Base-by-base conservation (phyloP, 768 basidiomycete genomes). In the Phallus indusiatus region DNA sequence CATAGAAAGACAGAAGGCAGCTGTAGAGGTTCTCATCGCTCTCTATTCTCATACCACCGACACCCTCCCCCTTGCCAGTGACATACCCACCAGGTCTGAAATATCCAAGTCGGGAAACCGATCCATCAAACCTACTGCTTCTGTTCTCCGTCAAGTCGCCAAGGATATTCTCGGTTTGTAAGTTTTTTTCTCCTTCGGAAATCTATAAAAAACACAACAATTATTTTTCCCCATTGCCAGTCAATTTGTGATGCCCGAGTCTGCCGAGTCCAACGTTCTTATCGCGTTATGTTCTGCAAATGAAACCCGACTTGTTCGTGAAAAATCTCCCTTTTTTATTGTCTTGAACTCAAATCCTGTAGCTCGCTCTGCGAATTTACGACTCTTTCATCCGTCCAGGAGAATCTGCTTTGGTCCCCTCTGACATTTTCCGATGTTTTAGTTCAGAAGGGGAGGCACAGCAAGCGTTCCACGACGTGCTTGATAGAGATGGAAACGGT, bases 241-340 rank as follows among this genome's bases (percentile, higher is more conserved):
- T 60, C 85, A 84, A 42, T 80, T 94, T n/a, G 71, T 94, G 20
- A 91, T 94, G 69, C 92, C 92, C 47, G 93, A 94, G 67, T 90
- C 88, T 0, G 88, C 90, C 0, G 81, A 82, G 67, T 85, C 86
- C 22, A 82, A 87, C 73, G 88, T 94, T 48, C 82, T 86, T 64
- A 84, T 83, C 5, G 88, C 90, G 5, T 73, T 96, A 17, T 79
- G 83, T 61, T 88, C 86, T 1, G 81, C 86, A 1, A 91, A 89
- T 73, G 93, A 90, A 70, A 85, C 85, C 1, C 82, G 86, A 60
- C 68, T 85, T 66, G 85, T 86, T 62, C 33, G 70, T 60, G 54
- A 52, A 18, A 53, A 28, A 28, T 7, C 50, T 9, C 16, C 24
- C 62, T 42, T 33, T 10, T 16, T 56, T 28, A 42, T 51, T 57